Evolutionary conservation across 140 eudicot species (phyloP).

Genomic region (Anethum foeniculum): DNA sequence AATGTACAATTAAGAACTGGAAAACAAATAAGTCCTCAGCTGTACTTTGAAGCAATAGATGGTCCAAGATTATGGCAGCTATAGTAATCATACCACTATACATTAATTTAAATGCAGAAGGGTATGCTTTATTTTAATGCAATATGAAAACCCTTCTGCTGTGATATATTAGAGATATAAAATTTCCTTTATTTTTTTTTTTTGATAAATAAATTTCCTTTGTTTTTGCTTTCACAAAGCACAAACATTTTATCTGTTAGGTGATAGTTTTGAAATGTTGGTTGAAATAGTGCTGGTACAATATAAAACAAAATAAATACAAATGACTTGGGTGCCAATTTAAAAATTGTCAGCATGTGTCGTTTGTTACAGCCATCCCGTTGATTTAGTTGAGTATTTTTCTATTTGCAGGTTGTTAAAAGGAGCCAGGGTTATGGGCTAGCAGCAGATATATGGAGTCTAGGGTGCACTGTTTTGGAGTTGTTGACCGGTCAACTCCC

Average conservation of each 20-base stretch:
- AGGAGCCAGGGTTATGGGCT: conserved; percentile 69
- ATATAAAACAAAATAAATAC: background rate
- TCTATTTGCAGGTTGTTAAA: conserved; percentile 59
- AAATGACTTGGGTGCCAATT: background rate
- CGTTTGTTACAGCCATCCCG: background rate
- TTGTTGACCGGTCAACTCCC: conserved; percentile 83
- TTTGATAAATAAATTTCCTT: background rate
- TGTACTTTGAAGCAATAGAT: background rate
- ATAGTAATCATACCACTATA: background rate
- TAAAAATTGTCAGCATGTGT: background rate
- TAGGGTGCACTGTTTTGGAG: conserved; percentile 95
- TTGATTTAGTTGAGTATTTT: background rate
- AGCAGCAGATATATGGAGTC: conserved; percentile 99
- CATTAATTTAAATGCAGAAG: background rate
- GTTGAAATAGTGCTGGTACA: background rate
- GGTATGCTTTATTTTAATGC: background rate
- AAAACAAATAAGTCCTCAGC: background rate
- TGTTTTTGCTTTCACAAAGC: background rate
- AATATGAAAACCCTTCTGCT: background rate
- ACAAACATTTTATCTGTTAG: background rate
- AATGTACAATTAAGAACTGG: background rate
- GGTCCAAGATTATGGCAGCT: background rate
- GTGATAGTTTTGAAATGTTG: background rate
- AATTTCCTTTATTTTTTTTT: background rate
- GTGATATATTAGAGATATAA: background rate